phyloP scores from a whole-genome alignment of 768 basidiomycete species.

The Coprinopsis sp. region DNA sequence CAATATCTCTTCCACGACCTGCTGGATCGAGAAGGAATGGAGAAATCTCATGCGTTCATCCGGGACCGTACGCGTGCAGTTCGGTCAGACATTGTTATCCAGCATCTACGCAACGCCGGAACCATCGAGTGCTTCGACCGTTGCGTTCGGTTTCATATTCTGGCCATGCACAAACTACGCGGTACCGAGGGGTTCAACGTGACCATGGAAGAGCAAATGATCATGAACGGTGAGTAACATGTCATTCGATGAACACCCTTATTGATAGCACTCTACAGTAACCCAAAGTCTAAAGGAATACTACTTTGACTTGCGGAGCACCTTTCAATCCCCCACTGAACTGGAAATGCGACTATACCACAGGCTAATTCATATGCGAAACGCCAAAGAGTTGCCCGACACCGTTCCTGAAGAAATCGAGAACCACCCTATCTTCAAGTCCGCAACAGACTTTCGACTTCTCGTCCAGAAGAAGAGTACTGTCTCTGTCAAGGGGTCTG shows the following conservation, averaged over 20 bases:
- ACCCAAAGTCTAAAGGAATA: constrained; percentile 91
- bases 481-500: constrained; percentile 65
- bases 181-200: constrained; percentile 55
- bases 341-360: constrained; percentile 97
- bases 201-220: constrained; percentile 78
- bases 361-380: constrained; percentile 85
- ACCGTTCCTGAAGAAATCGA: constrained; percentile 66
- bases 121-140: constrained; percentile 92
- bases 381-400: constrained; percentile 72
- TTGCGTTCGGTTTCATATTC: constrained; percentile 90
- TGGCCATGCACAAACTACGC: constrained; percentile 67
- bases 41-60: constrained; percentile 73
- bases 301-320: constrained; percentile 75
- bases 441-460: constrained; percentile 75
- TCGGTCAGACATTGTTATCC: constrained; percentile 92
- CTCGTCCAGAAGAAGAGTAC: constrained; percentile 78
- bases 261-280: constrained; percentile 41
- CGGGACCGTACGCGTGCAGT: constrained; percentile 89
- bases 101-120: constrained; percentile 67
- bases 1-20: constrained; percentile 91
- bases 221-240: constrained; percentile 76
- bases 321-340: constrained; percentile 73
- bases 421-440: constrained; percentile 70
- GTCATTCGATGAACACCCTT: constrained; percentile 3
- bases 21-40: constrained; percentile 64